A percentile compares a stretch with the other conserved stretches of the same genome.
Conservation (phyloP, 768 basidiomycete genomes). For the Panus rudis region DNA sequence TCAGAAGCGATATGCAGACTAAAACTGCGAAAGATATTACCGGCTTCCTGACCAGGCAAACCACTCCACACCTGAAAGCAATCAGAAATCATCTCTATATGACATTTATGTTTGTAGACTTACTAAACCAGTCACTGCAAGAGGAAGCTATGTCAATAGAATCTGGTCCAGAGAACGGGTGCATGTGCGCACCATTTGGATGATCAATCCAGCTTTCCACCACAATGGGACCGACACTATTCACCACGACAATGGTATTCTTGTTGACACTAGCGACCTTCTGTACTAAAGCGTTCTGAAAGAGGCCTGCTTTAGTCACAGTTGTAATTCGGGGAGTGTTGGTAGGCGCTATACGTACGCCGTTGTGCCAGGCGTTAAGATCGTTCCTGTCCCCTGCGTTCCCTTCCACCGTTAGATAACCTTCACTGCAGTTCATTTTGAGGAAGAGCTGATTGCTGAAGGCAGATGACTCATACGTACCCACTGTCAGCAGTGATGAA, state of each 20-base stretch:
- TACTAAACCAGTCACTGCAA: constrained; percentile 15
- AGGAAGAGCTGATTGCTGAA: not conserved
- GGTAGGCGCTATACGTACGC: constrained; percentile 16
- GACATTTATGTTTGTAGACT: not conserved
- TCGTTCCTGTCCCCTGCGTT: constrained; percentile 27
- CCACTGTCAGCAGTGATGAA: constrained; percentile 41
- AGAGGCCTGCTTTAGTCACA: not conserved
- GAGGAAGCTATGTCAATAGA: not conserved
- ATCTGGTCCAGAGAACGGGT: not conserved
- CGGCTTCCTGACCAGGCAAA: constrained; percentile 41
- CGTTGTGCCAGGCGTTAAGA: constrained; percentile 20
- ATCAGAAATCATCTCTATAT: too few species aligned
- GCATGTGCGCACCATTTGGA: constrained; percentile 35
- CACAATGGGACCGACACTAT: constrained; percentile 54
- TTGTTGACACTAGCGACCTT: constrained; percentile 47
- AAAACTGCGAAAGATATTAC: too few species aligned
- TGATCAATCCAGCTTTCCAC: constrained; percentile 39
- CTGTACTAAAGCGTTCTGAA: constrained; percentile 29
- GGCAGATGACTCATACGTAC: not conserved
- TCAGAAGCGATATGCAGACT: too few species aligned
- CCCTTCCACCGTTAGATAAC: constrained; percentile 26
- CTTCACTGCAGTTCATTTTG: constrained; percentile 17
- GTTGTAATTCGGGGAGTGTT: not conserved
- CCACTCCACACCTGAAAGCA: constrained; percentile 27
- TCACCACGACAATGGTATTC: constrained; percentile 60